Evolutionary conservation across 2,329 filamentous ascomycete genomes (phyloP).

Genomic region (Epichloe sibirici): DNA sequence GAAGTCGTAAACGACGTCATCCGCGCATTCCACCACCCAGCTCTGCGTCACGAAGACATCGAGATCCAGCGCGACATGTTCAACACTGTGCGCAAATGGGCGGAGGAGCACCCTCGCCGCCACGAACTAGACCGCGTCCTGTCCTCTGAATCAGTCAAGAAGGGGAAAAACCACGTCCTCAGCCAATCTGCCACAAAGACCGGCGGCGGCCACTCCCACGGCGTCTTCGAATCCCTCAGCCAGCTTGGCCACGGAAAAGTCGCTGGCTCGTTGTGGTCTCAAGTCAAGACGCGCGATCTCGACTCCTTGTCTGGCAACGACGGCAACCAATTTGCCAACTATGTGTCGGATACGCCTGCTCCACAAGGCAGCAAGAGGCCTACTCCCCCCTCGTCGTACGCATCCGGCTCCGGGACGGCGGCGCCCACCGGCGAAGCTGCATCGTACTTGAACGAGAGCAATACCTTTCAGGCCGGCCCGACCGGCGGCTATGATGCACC

Average conservation of each 20-base stretch:
- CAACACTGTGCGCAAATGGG: constrained; percentile 72
- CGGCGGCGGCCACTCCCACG: constrained; percentile 26
- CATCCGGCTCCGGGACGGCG: constrained; percentile 11
- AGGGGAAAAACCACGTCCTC: constrained; percentile 66
- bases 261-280: constrained; percentile 46
- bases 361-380: constrained; percentile 19
- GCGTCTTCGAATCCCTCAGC: constrained; percentile 29
- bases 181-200: constrained; percentile 20
- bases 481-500: constrained; percentile 19
- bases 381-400: constrained; percentile 20
- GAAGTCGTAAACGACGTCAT: constrained; percentile 75
- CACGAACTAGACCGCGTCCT: constrained; percentile 62
- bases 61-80: constrained; percentile 88
- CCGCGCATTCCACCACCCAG: constrained; percentile 82
- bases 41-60: constrained; percentile 58
- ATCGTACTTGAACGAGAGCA: constrained; percentile 14
- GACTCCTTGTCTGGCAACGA: constrained; percentile 40
- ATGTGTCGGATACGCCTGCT: constrained; percentile 27
- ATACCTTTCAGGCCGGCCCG: constrained; percentile 11
- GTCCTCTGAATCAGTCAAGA: constrained; percentile 69
- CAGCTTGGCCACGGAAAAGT: constrained; percentile 44
- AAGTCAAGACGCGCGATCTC: constrained; percentile 47
- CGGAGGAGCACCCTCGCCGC: constrained; percentile 53
- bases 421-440: constrained; percentile 23
- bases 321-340: constrained; percentile 23